A percentile compares a stretch with the other conserved stretches of the same genome.
These are phyloP conservation scores for Gloeopeniophorella convolvens DNA, from an alignment of 768 basidiomycete species.

Conservation along the genomic window DNA sequence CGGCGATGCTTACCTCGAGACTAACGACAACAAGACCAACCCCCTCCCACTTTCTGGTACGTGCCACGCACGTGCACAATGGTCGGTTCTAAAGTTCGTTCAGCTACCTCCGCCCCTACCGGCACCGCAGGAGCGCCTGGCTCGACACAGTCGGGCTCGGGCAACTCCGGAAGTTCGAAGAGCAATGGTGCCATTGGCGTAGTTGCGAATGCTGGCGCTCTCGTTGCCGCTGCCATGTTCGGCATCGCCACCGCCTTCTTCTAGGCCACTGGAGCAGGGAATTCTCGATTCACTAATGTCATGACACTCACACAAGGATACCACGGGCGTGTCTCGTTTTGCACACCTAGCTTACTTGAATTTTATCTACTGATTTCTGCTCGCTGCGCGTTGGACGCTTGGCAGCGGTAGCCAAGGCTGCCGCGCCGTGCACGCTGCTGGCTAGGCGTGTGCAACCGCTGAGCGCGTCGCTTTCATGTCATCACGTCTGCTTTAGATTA, in stretches of 20 bases:
- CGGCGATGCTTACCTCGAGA: conserved; percentile 74
- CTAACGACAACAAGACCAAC: conserved; percentile 63
- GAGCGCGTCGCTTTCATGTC: neutral
- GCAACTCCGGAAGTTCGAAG: neutral
- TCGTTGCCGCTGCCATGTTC: neutral
- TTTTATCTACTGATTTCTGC: neutral
- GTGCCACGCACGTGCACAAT: neutral
- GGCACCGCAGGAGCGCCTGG: neutral
- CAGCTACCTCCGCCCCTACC: neutral
- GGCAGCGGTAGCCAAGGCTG: neutral
- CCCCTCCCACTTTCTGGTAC: conserved; percentile 34
- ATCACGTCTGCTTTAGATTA: too few species aligned
- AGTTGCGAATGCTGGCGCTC: neutral
- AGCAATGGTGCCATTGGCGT: neutral
- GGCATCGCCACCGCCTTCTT: neutral
- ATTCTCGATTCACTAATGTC: neutral
- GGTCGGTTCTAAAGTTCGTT: neutral
- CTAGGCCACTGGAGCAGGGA: neutral
- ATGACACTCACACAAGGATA: conserved; percentile 2
- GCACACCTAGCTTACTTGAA: neutral
- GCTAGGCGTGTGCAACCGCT: neutral
- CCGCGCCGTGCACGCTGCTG: neutral
- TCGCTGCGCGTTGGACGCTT: neutral
- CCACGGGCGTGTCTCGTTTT: neutral
- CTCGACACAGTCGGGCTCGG: neutral